Evolutionary conservation across 2,329 filamentous ascomycete species (phyloP), one percentile per base, ranked within the genome.

Genomic region (Fusarium humuli): DNA sequence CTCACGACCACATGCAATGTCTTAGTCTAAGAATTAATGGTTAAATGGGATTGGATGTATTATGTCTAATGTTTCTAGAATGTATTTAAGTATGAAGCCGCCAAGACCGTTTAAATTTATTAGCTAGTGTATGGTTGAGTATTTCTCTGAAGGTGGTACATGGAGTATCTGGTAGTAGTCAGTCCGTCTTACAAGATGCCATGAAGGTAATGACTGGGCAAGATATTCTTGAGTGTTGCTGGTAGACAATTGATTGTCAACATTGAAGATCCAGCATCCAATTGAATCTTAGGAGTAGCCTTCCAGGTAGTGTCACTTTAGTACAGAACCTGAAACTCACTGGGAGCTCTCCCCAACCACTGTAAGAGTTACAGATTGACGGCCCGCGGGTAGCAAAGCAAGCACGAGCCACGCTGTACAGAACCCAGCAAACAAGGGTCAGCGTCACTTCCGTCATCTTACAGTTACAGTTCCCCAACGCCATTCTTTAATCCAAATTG

Each of bases 321-420:
- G 20, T 27, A 22, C 34, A 30, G 12, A 27, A 53, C 40, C 59
- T 62, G 46, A 46, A 60, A 45, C 52, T 46, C 47, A 30, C 63
- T 54, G 42, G 14, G 23, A 30, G 47, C 47, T 27, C 25, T 30
- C 22, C 23, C 53, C 58, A 58, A 70, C 60, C 60, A 65, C 40
- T 60, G 44, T 34, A 70, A 42, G 55, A 60, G 65, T 65, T 49
- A 50, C 46, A 37, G 44, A 48, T 41, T 40, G n/a, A 29, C 34
- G 23, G 49, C 16, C 34, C 13, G 34, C 34, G 49, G 66, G 47
- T 27, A 62, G 34, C 30, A 60, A 46, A 45, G 50, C 30, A 64
- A 57, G 69, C 69, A 72, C 69, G 50, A 71, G 69, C 69, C 69
- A 71, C 55, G 68, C 59, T 71, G 59, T 65, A 60, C 29, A 40